Evolutionary conservation across 805 yeast species (phyloP), one percentile per base, ranked within the genome.

Genomic region (Metschnikowia rubicola): DNA sequence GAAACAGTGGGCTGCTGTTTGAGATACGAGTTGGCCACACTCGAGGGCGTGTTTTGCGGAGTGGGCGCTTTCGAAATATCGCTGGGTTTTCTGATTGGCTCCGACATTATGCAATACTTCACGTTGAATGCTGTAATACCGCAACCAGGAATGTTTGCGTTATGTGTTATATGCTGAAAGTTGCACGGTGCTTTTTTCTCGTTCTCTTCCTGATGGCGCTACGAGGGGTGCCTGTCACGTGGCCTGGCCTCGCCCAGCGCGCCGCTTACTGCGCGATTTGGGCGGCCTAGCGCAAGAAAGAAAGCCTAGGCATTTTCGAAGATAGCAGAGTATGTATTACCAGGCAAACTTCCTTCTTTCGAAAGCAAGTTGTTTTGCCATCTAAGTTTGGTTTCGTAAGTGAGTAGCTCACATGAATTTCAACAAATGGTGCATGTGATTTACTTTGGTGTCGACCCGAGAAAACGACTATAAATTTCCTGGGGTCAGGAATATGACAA

Each of bases 31-130:
- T 81, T 83, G 36, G 88, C 77, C 33, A 85, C 87, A 32, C 92
- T 83, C 3, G 98, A 88, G 12, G 99, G 99, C 1, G 99, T 94
- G 76, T 94, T 94, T 65, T 94, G 99, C 5, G 99, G 99, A 1
- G 99, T 94, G 38, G 99, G 99, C 7, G 99, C 98, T 60, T 83
- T 81, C 53, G 92, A 86, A 55, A 88, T 80, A 64, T 88, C 88
- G 63, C 85, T 86, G 54, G 67, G 63, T 62, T 81, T 81, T 74
- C 84, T 86, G 68, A 90, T 90, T 35, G 96, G 96, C 69, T 85
- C 92, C 41, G 92, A 80, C 97, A 90, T 89, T 41, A 13, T n/a
- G n/a, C 17, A 11, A 30, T 8, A 8, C 3, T 8, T 28, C 21
- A 7, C 2, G 10, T 36, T 31, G 19, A 31, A 15, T 12, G 15